phyloP scores from a whole-genome alignment of 139 green algal genomes.

The Closterium sp. region DNA sequence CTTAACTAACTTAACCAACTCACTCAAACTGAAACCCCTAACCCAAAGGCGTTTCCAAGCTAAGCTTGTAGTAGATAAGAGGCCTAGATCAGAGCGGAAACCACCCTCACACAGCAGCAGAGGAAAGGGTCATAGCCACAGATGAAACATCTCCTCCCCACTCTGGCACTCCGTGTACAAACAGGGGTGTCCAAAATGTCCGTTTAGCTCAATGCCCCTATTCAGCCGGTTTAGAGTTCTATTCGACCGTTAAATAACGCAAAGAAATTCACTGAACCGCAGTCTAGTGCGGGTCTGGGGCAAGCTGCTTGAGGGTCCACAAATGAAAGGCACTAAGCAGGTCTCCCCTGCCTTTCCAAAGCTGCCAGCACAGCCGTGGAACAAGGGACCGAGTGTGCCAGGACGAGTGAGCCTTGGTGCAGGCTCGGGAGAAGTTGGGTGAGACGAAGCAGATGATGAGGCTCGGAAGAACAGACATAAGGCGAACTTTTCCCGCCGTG shows the following conservation, averaged over 20 bases:
- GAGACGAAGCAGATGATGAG: neutral
- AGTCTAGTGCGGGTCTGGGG: too few relatives aligned
- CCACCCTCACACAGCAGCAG: neutral
- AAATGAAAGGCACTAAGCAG: too few relatives aligned
- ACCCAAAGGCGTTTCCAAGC: neutral
- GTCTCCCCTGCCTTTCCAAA: too few relatives aligned
- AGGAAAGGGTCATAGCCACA: neutral
- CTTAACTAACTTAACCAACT: neutral
- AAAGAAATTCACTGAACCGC: too few relatives aligned
- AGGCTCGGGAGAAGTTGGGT: neutral
- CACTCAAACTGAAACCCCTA: neutral
- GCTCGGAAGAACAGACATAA: neutral
- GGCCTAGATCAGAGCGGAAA: neutral
- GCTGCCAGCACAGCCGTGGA: neutral
- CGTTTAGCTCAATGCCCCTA: too few relatives aligned
- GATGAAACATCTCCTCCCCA: neutral
- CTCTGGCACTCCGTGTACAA: neutral
- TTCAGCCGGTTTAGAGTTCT: too few relatives aligned
- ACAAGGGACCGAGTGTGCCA: neutral
- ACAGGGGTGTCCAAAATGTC: too few relatives aligned
- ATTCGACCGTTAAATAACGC: too few relatives aligned
- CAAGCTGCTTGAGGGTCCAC: too few relatives aligned
- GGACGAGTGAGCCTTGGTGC: neutral
- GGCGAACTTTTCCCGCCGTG: neutral
- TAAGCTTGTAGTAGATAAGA: neutral